Percentiles rank a stretch among this genome's conserved stretches.
Evolutionary conservation across 441 rosid genomes (phyloP).

Genomic region (Croton setiger): DNA sequence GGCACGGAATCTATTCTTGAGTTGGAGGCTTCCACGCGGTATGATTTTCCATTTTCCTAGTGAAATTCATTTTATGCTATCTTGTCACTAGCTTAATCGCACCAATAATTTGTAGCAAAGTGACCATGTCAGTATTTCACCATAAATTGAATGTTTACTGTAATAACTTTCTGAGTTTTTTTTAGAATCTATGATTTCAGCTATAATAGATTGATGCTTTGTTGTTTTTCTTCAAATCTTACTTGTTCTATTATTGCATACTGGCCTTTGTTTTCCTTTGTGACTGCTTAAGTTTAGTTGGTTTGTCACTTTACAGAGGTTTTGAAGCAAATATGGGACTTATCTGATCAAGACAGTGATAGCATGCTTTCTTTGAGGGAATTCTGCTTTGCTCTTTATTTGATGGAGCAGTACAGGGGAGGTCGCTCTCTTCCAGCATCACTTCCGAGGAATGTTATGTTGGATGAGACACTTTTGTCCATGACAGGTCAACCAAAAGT

Average conservation of each 20-base stretch:
- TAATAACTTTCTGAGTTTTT: not conserved
- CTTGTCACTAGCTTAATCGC: not conserved
- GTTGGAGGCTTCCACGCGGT: constrained; percentile 99
- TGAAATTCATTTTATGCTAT: not conserved
- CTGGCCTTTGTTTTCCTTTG: constrained; percentile 14
- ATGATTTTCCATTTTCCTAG: constrained; percentile 21
- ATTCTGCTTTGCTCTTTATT: constrained; percentile 88
- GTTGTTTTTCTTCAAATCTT: not conserved
- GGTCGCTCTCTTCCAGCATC: constrained; percentile 79
- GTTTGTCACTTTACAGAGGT: constrained; percentile 53
- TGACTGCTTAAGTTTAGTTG: constrained; percentile 19
- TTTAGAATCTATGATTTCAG: not conserved
- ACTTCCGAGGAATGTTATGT: constrained; percentile 80
- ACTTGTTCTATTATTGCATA: constrained; percentile 5
- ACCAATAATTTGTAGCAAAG: constrained; percentile 1
- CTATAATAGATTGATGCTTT: not conserved
- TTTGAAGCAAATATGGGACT: constrained; percentile 92
- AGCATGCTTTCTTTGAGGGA: constrained; percentile 98
- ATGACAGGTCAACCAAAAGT: constrained; percentile 72
- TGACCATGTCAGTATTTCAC: not conserved
- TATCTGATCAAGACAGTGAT: constrained; percentile 94
- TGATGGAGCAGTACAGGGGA: constrained; percentile 95
- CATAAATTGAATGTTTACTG: not conserved
- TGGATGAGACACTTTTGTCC: constrained; percentile 77
- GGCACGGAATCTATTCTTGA: constrained; percentile 84